Conservation (phyloP, 441 rosid species). For the Cnidoscolus chayamansa region DNA sequence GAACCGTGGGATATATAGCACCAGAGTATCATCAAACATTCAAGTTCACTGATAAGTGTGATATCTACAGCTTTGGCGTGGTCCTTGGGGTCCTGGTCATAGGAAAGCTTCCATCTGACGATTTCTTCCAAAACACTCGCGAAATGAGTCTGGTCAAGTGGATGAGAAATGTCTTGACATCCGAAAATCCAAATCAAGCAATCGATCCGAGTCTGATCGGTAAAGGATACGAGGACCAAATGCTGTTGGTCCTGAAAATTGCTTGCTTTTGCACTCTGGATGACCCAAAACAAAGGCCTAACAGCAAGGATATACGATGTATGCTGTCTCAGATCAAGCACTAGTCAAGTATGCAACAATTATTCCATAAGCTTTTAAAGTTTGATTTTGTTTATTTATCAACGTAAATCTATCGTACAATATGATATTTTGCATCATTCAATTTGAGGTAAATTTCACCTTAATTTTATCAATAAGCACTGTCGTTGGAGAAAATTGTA, state of each 20-base stretch:
- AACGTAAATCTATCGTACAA: background rate
- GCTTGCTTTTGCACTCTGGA: conserved; percentile 81
- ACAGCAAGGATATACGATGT: conserved; percentile 70
- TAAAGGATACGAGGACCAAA: conserved; percentile 67
- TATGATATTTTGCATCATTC: no score
- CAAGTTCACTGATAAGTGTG: conserved; percentile 82
- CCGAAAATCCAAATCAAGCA: conserved; percentile 58
- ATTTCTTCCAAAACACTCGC: conserved; percentile 60
- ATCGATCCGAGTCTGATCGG: conserved; percentile 55
- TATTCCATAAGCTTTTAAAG: background rate
- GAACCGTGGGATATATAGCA: conserved; percentile 86
- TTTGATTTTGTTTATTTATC: background rate
- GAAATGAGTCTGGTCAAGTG: conserved; percentile 70
- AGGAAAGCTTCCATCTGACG: conserved; percentile 84
- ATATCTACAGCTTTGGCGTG: conserved; percentile 76
- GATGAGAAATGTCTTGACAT: conserved; percentile 70
- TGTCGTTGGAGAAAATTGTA: no score
- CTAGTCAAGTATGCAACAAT: background rate
- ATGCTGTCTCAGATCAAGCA: conserved; percentile 63
- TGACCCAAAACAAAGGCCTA: conserved; percentile 80
- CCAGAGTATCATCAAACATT: conserved; percentile 82
- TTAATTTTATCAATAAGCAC: no score
- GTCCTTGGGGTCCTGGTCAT: conserved; percentile 65
- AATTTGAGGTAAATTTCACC: no score
- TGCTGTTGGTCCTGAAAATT: conserved; percentile 71